phyloP scores from a whole-genome alignment of 2,329 filamentous ascomycete genomes.

The Fusarium protoensiforme region DNA sequence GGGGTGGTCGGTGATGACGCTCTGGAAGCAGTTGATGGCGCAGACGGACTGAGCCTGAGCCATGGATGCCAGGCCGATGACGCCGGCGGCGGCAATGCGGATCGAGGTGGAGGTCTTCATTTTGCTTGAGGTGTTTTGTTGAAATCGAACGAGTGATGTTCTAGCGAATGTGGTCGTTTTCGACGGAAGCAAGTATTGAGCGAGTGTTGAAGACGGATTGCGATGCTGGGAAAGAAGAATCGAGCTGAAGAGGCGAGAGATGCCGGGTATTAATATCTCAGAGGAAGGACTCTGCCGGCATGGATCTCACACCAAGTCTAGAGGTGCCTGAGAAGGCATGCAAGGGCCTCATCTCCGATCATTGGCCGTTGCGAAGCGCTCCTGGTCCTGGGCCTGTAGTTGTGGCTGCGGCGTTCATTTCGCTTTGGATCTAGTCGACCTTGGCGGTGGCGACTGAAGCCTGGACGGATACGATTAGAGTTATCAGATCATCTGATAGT shows the following conservation, averaged over 20 bases:
- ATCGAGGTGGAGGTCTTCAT: not conserved
- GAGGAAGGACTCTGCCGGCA: not conserved
- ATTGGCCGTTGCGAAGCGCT: not conserved
- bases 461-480: slow-evolving; percentile 6
- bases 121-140: not conserved
- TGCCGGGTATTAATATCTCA: not conserved
- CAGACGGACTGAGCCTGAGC: not conserved
- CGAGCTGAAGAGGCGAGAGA: not conserved
- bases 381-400: not conserved
- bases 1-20: slow-evolving; percentile 41
- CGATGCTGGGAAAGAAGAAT: not conserved
- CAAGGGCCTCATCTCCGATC: not conserved
- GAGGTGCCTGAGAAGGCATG: not conserved
- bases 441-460: slow-evolving; percentile 2
- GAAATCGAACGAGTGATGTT: not conserved
- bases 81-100: not conserved
- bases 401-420: not conserved
- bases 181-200: not conserved
- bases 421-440: not conserved
- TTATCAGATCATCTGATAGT: slow-evolving; percentile 30
- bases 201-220: not conserved
- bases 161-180: not conserved
- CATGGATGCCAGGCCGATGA: not conserved
- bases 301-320: not conserved
- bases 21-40: slow-evolving; percentile 38